Evolutionary conservation across 2,329 filamentous ascomycete genomes (phyloP).

Genomic region (Fusarium globosum): DNA sequence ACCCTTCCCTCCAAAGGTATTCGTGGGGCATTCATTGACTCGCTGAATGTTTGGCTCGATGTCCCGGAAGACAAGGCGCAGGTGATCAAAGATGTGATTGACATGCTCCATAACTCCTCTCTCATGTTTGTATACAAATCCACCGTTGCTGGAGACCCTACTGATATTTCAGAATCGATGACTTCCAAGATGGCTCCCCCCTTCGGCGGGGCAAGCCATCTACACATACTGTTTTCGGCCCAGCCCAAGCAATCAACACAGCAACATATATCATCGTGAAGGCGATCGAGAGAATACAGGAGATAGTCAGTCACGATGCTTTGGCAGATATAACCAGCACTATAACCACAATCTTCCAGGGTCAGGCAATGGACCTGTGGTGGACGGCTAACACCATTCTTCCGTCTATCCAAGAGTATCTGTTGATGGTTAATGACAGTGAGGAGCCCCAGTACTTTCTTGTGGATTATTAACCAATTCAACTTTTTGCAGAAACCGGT

Average conservation of each 20-base stretch:
- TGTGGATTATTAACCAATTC: too few relatives aligned
- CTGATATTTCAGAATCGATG: neutral
- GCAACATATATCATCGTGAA: neutral
- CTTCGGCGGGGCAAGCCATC: constrained; percentile 14
- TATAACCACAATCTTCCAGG: neutral
- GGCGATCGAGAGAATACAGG: neutral
- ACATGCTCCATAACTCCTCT: constrained; percentile 6
- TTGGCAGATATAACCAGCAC: neutral
- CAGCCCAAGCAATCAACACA: constrained; percentile 11
- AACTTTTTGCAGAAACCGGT: neutral
- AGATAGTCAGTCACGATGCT: neutral
- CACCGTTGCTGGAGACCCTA: accelerated
- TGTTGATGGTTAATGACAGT: constrained; percentile 5
- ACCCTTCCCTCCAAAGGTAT: constrained; percentile 1
- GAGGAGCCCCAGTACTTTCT: too few relatives aligned
- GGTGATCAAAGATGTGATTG: neutral
- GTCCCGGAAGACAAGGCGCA: accelerated
- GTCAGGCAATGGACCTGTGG: constrained; percentile 5
- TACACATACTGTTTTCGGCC: neutral
- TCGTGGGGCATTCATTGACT: neutral
- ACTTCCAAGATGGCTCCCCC: constrained; percentile 6
- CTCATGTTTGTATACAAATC: neutral
- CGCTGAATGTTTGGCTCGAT: constrained; percentile 3
- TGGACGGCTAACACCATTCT: neutral
- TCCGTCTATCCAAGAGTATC: constrained; percentile 3